Percentiles rank a stretch among this genome's conserved stretches.
phyloP scores from a whole-genome alignment of 78 protist genomes.

The Acrasis kona region DNA sequence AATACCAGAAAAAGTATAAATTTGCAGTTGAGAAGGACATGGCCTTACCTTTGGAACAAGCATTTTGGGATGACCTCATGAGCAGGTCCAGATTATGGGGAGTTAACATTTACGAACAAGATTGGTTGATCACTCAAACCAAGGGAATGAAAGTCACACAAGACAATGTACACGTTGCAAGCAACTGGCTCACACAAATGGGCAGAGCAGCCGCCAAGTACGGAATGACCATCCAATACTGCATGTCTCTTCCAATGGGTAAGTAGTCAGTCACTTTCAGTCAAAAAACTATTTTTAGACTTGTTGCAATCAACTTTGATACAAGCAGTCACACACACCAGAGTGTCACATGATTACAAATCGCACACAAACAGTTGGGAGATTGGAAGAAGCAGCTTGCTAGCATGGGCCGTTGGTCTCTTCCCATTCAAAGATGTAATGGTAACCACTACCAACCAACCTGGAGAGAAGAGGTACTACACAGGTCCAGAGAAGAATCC shows the following conservation, averaged over 20 bases:
- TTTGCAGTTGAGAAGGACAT: not conserved
- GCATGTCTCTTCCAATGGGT: constrained; percentile 35
- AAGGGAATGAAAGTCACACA: not conserved
- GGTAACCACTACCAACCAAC: constrained; percentile 12
- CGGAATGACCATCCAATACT: constrained; percentile 45
- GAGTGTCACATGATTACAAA: constrained; percentile 38
- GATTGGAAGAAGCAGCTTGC: constrained; percentile 18
- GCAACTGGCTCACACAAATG: constrained; percentile 38
- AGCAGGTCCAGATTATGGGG: constrained; percentile 17
- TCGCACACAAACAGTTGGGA: constrained; percentile 34
- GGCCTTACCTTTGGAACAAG: constrained; percentile 24
- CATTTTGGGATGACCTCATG: constrained; percentile 36
- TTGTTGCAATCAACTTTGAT: constrained; percentile 27
- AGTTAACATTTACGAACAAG: constrained; percentile 42
- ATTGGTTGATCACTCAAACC: constrained; percentile 37
- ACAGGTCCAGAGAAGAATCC: not conserved
- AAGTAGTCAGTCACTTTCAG: too few relatives aligned
- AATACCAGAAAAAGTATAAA: constrained; percentile 20
- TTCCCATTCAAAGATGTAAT: constrained; percentile 40
- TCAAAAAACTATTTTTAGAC: too few relatives aligned
- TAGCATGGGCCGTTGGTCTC: constrained; percentile 32
- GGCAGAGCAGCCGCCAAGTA: constrained; percentile 12
- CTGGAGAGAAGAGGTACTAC: not conserved
- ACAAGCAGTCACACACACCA: constrained; percentile 27
- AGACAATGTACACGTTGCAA: constrained; percentile 10